A percentile compares a stretch with the other conserved stretches of the same genome.
Conservation (phyloP, 225 moss, liverwort and hornwort species). For the Marchantia polymorpha region DNA sequence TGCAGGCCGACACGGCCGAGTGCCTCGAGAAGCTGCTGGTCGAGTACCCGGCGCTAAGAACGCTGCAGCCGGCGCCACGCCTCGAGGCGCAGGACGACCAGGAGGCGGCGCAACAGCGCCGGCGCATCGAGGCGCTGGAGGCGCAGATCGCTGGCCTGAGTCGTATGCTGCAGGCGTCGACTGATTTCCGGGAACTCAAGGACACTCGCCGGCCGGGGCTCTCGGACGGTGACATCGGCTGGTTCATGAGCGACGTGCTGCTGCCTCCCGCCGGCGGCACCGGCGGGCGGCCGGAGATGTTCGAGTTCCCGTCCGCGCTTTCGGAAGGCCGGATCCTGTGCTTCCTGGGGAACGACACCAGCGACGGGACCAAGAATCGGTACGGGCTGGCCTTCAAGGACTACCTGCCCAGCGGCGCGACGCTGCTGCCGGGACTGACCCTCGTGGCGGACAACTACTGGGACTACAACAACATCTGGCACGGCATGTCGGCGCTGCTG, state of each 20-base stretch:
- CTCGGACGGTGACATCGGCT: slow-evolving; percentile 44
- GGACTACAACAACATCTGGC: slow-evolving; percentile 88
- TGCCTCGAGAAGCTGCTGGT: slow-evolving; percentile 23
- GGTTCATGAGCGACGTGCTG: slow-evolving; percentile 99
- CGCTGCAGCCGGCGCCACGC: background rate
- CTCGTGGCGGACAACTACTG: slow-evolving; percentile 76
- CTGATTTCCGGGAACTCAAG: slow-evolving; percentile 56
- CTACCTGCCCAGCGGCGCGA: slow-evolving; percentile 38
- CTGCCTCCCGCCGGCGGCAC: too few relatives aligned
- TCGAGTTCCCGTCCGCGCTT: slow-evolving; percentile 67
- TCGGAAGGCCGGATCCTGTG: slow-evolving; percentile 59
- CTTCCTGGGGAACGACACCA: slow-evolving; percentile 44
- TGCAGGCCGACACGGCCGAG: slow-evolving; percentile 1
- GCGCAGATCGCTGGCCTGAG: slow-evolving; percentile 21
- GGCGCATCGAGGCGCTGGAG: slow-evolving; percentile 16
- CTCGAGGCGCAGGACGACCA: too few relatives aligned
- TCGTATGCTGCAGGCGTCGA: slow-evolving; percentile 17
- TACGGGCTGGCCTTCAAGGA: slow-evolving; percentile 63
- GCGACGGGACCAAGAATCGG: slow-evolving; percentile 61
- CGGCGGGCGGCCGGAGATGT: slow-evolving; percentile 49
- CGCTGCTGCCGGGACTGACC: slow-evolving; percentile 52
- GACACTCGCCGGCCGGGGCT: slow-evolving; percentile 45
- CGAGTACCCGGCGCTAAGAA: slow-evolving; percentile 13
- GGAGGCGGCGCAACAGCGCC: too few relatives aligned
- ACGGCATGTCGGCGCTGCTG: slow-evolving; percentile 68